These are phyloP conservation scores for Talaromyces atroroseus DNA, from an alignment of 2,329 filamentous ascomycete species.

Conservation along the genomic window DNA sequence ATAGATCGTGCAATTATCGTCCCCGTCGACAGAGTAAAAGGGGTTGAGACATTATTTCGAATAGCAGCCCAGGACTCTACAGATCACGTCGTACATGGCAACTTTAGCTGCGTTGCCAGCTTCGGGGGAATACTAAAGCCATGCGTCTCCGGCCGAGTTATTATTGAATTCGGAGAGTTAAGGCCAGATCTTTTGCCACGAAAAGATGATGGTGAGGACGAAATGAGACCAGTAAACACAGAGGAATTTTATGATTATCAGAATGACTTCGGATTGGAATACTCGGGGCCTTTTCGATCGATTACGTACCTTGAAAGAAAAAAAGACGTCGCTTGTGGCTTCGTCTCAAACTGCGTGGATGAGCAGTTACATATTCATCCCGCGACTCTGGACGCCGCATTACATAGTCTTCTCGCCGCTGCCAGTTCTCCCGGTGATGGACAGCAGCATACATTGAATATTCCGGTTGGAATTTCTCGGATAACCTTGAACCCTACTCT, in stretches of 20 bases:
- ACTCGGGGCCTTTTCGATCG: conserved; percentile 21
- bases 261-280: conserved; percentile 22
- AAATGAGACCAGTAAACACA: conserved; percentile 16
- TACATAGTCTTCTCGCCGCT: conserved; percentile 15
- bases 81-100: not conserved
- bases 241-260: conserved; percentile 24
- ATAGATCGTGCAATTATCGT: conserved; percentile 22
- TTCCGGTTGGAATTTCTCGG: conserved; percentile 15
- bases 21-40: conserved; percentile 15
- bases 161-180: not conserved
- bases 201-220: not conserved
- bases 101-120: conserved; percentile 8
- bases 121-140: not conserved
- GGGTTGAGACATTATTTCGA: not conserved
- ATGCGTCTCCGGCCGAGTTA: not conserved
- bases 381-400: conserved; percentile 4
- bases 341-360: not conserved
- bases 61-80: conserved; percentile 10
- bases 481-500: conserved; percentile 13
- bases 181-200: not conserved
- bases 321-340: not conserved
- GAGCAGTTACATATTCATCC: conserved; percentile 4
- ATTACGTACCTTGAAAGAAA: not conserved
- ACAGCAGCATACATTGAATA: conserved; percentile 12
- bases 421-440: conserved; percentile 16